Evolutionary conservation across 805 yeast genomes (phyloP), one percentile per base, ranked within the genome.

Genomic region (Yamadazyma phyllophila): DNA sequence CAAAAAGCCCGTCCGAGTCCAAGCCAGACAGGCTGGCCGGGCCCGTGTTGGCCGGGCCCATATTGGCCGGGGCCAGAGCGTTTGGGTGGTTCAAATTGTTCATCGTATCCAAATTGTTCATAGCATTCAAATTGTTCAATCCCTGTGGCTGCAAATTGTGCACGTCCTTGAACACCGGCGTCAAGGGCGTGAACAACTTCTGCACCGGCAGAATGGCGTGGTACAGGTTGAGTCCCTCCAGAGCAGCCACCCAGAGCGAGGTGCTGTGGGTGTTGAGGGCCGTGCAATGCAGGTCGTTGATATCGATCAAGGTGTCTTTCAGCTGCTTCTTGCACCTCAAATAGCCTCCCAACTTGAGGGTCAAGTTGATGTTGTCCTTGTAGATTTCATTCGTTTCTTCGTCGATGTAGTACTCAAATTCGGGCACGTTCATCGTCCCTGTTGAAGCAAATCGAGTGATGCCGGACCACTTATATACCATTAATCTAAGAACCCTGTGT

Each of bases 261-360:
- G 12, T 30, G n/a, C 11, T 2, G 26, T 42, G 29, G 17, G 27
- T 13, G 16, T n/a, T n/a, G n/a, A n/a, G n/a, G n/a, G n/a, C n/a
- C n/a, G n/a, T n/a, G n/a, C n/a, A n/a, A n/a, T n/a, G n/a, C n/a
- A n/a, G n/a, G n/a, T 34, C 45, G 34, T 12, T 27, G 29, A 42
- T 27, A 8, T 29, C 40, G 15, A 42, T 24, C 17, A 42, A 35
- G 13, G 26, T 20, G 24, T 20, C 24, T 20, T 20, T 20, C 6
- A 6, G 24, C 6, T 20, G 24, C 24, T 12, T 24, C 17, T 27
- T 35, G 11, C 49, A 36, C 29, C 30, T 37, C 9, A 48, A 26
- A 32, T 46, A 42, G 7, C 55, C 53, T 4, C 50, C 48, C 7
- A 51, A 30, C 32, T 51, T 49, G 4, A 51, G 30, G 29, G 41